phyloP scores from a whole-genome alignment of 441 rosid species.

The Sinapis alba region DNA sequence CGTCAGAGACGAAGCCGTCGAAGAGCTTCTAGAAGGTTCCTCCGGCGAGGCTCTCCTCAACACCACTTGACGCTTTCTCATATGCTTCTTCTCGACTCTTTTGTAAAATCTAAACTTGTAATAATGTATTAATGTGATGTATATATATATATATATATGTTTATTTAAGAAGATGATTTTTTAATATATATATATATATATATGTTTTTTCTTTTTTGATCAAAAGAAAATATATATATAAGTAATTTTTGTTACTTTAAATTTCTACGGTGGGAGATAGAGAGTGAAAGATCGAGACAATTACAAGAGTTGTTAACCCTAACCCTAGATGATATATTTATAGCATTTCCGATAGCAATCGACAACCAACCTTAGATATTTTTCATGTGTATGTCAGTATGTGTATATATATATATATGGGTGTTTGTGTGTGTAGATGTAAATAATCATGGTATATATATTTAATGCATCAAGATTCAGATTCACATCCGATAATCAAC shows the following conservation, averaged over 20 bases:
- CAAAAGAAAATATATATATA: neutral
- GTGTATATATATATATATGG: neutral
- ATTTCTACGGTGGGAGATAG: constrained; percentile 32
- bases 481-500: neutral
- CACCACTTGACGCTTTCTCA: constrained; percentile 78
- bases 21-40: constrained; percentile 43
- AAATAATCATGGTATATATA: constrained; percentile 17
- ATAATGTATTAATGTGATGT: constrained; percentile 6
- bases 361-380: constrained; percentile 28
- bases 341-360: constrained; percentile 42
- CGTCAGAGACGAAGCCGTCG: constrained; percentile 50
- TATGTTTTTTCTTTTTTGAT: too few relatives aligned
- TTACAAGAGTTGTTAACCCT: constrained; percentile 49
- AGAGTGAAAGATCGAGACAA: constrained; percentile 14
- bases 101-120: constrained; percentile 13
- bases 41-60: constrained; percentile 61
- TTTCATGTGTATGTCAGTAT: constrained; percentile 8
- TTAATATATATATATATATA: neutral
- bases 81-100: constrained; percentile 24
- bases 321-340: constrained; percentile 70
- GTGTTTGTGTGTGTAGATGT: neutral
- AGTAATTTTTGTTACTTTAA: neutral
- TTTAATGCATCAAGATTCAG: constrained; percentile 4
- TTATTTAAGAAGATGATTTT: neutral
- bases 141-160: neutral